Evolutionary conservation across 305 asterid species (phyloP), one percentile per base, ranked within the genome.

Genomic region (Fraxinus latifolia): DNA sequence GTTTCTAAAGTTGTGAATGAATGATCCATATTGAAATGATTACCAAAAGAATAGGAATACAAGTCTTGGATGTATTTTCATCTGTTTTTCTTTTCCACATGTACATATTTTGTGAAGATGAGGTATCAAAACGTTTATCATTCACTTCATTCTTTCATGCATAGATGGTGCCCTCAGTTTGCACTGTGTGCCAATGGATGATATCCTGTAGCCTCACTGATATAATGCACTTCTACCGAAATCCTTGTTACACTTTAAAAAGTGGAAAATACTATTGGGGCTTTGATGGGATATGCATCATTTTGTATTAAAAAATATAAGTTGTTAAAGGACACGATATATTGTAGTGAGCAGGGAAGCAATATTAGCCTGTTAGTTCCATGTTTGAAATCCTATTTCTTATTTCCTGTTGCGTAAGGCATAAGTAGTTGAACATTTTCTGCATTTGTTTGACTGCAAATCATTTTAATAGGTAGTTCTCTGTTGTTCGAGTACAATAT

Each of bases 1-100:
- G 70, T 60, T 31, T 37, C 8, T 73, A 15, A 53, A 77, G 58
- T 82, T 68, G 76, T 17, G 12, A 76, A 44, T 58, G 73, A 81
- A 29, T 29, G 71, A 12, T 68, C 37, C 27, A 14, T 14, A 9
- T 68, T 68, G 36, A 27, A 68, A 68, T 68, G 21, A 31, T 29
- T 12, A 31, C 36, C 36, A 11, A 29, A 25, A 67, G 7, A 27
- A 21, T 2, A 19, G 32, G 32, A 1, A 62, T 23, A 62, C 3
- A 62, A 62, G 29, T 17, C 32, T 62, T 62, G 27, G 27, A 7
- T 7, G 32, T 62, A 62, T 62, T 7, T 21, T 21, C 32, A 23
- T 62, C 32, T 6, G 11, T 55, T 17, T 53, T 50, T 62, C 14
- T 7, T 62, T 62, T 62, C 31, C 71, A 21, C 15, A 0, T 21